These are phyloP conservation scores for Dorcoceras hygrometricum DNA, from an alignment of 257 asterid genomes.

Conservation along the genomic window DNA sequence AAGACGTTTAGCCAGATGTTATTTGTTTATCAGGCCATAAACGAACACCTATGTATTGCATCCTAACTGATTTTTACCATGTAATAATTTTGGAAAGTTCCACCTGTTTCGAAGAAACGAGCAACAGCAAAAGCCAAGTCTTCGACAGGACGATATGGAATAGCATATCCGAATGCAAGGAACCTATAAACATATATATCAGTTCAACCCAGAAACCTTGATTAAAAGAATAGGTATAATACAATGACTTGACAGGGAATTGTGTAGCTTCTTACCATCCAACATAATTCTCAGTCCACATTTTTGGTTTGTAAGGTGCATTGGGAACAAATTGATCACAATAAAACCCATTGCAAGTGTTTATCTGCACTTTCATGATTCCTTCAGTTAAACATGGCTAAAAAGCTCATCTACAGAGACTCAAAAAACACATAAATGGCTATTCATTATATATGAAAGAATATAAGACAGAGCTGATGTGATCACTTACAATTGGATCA, in stretches of 20 bases:
- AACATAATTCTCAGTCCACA: slow-evolving; percentile 82
- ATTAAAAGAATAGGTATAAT: not conserved
- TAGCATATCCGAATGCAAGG: slow-evolving; percentile 74
- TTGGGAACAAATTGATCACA: slow-evolving; percentile 70
- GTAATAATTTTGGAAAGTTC: slow-evolving; percentile 82
- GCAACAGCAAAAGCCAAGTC: slow-evolving; percentile 87
- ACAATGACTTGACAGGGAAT: not conserved
- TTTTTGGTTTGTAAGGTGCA: slow-evolving; percentile 63
- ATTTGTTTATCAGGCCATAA: slow-evolving; percentile 16
- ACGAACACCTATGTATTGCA: slow-evolving; percentile 9
- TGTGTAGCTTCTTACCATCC: slow-evolving; percentile 55
- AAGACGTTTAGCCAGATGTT: not conserved
- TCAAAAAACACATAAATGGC: slow-evolving; percentile 3
- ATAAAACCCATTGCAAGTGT: slow-evolving; percentile 84
- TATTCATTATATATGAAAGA: not conserved
- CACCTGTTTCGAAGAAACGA: slow-evolving; percentile 79
- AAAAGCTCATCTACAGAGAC: not conserved
- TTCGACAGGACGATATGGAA: slow-evolving; percentile 76
- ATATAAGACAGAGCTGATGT: not conserved
- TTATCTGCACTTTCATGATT: slow-evolving; percentile 54
- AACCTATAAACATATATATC: slow-evolving; percentile 45
- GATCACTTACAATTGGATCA: slow-evolving; percentile 58
- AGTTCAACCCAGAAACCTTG: not conserved
- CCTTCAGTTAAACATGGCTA: not conserved
- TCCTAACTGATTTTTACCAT: slow-evolving; percentile 50